These are phyloP conservation scores for Xerocomellus chrysenteron DNA, from an alignment of 768 basidiomycete genomes.

Conservation along the genomic window DNA sequence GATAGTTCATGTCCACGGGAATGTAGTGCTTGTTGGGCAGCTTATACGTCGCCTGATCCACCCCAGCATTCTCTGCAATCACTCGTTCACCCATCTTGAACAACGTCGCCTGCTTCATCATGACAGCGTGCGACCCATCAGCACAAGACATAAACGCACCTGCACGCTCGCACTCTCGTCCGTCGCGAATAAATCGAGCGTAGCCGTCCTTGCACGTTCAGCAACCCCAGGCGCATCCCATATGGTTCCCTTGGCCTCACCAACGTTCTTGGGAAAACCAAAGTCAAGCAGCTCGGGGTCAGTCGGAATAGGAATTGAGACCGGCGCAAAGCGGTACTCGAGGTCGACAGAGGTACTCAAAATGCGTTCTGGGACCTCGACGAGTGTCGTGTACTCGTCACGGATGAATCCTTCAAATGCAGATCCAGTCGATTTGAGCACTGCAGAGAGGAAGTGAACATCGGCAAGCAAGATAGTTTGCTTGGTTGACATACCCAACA, in stretches of 20 bases:
- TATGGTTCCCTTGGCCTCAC: constrained; percentile 44
- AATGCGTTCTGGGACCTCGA: constrained; percentile 82
- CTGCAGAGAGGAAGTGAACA: constrained; percentile 35
- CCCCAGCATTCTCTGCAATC: constrained; percentile 58
- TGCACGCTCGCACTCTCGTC: constrained; percentile 94
- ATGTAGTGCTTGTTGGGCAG: constrained; percentile 97
- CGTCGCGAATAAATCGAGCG: constrained; percentile 77
- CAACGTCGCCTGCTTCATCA: constrained; percentile 68
- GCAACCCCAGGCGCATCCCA: constrained; percentile 61
- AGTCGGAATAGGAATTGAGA: constrained; percentile 45
- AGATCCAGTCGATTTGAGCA: constrained; percentile 88
- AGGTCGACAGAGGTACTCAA: constrained; percentile 88
- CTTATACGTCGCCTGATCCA: constrained; percentile 64
- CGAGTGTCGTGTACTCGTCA: constrained; percentile 88
- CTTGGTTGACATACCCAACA: constrained; percentile 57
- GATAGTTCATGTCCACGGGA: constrained; percentile 78
- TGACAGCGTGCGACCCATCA: neutral
- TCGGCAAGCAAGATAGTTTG: neutral
- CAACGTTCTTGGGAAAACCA: constrained; percentile 34
- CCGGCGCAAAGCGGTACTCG: constrained; percentile 57
- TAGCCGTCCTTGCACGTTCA: constrained; percentile 54
- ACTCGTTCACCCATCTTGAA: constrained; percentile 85
- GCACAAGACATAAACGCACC: constrained; percentile 40
- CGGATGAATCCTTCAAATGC: constrained; percentile 77
- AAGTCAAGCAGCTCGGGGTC: constrained; percentile 58